A percentile compares a stretch with the other conserved stretches of the same genome.
Conservation (phyloP, 768 basidiomycete species). For the Chalciporus pseudorubinellus region DNA sequence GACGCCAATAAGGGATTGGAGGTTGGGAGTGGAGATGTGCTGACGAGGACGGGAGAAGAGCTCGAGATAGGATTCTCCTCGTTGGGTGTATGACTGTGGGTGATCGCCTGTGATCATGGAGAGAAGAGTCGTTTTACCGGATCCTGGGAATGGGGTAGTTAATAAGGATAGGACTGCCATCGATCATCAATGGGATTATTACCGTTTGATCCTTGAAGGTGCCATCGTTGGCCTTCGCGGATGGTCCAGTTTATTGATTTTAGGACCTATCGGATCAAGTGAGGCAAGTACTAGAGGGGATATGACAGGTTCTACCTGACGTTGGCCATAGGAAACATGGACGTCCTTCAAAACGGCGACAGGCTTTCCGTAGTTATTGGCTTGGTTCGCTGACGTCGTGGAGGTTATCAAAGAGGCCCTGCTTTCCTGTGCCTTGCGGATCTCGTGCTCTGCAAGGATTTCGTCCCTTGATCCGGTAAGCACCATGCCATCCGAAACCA, state of each 20-base stretch:
- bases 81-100: slow-evolving; percentile 87
- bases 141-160: slow-evolving; percentile 46
- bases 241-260: slow-evolving; percentile 81
- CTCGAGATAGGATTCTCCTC: slow-evolving; percentile 39
- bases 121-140: slow-evolving; percentile 92
- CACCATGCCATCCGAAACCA: slow-evolving; percentile 49
- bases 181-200: neutral
- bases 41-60: slow-evolving; percentile 65
- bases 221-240: slow-evolving; percentile 80
- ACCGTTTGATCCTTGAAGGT: slow-evolving; percentile 89
- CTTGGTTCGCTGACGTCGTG: neutral
- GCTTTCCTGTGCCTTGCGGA: slow-evolving; percentile 5
- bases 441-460: slow-evolving; percentile 34
- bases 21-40: slow-evolving; percentile 61
- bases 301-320: slow-evolving; percentile 43
- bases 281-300: neutral
- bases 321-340: slow-evolving; percentile 65
- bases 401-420: neutral
- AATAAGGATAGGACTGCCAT: neutral
- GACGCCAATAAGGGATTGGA: slow-evolving; percentile 70
- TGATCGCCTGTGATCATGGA: slow-evolving; percentile 92
- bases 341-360: slow-evolving; percentile 66
- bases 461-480: slow-evolving; percentile 49
- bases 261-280: slow-evolving; percentile 53
- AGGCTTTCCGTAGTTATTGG: slow-evolving; percentile 28